Evolutionary conservation across 1,139 yeast genomes (phyloP).

Genomic region (Kodamaea suecica): DNA sequence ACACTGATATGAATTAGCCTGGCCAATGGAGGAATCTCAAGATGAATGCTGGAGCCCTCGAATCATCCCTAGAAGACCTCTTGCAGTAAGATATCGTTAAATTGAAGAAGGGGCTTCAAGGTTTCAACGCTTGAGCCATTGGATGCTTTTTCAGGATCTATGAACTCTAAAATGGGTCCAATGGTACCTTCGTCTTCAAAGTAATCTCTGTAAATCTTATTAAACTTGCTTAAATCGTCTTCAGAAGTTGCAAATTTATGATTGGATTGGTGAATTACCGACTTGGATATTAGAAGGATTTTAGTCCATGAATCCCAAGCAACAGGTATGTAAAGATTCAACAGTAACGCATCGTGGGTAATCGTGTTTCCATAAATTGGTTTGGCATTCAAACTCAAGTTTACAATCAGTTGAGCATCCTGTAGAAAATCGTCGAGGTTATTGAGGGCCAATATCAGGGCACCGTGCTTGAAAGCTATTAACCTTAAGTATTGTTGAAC

Average conservation of each 20-base stretch:
- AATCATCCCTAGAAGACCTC: no score
- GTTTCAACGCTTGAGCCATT: no score
- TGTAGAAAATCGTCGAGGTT: constrained; percentile 10
- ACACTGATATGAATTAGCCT: no score
- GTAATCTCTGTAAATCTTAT: constrained; percentile 13
- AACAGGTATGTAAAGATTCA: constrained; percentile 40
- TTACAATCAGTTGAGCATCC: constrained; percentile 1
- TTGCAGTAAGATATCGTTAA: no score
- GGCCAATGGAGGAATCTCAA: no score
- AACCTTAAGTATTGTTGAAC: constrained; percentile 56
- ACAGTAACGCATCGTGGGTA: constrained; percentile 4
- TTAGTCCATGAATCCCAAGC: constrained; percentile 53
- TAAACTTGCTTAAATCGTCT: constrained; percentile 13
- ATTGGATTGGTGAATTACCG: constrained; percentile 15
- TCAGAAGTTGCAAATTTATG: constrained; percentile 11
- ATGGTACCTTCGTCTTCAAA: constrained; percentile 7
- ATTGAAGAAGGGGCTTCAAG: no score
- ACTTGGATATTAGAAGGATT: constrained; percentile 42
- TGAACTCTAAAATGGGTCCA: constrained; percentile 2
- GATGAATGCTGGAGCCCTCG: no score
- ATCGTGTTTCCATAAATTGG: constrained; percentile 12
- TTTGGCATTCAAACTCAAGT: constrained; percentile 3
- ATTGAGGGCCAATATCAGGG: constrained; percentile 25
- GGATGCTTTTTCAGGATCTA: no score
- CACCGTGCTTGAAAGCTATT: constrained; percentile 45